Base-by-base conservation (phyloP, 148 eudicot genomes). In the Amaranthus cruentus region DNA sequence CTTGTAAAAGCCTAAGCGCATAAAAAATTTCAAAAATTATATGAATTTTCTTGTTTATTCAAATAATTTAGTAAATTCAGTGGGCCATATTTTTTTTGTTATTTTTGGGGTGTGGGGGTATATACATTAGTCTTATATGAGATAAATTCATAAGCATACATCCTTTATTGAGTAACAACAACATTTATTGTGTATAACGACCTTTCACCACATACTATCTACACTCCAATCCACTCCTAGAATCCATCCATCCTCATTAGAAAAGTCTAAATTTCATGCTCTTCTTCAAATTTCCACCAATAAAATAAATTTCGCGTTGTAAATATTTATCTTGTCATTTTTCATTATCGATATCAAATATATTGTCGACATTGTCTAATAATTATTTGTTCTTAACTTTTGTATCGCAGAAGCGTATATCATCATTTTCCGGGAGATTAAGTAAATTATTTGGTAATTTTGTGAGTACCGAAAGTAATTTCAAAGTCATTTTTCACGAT, bases 401-500 rank as follows among this genome's bases (percentile, higher is more conserved):
- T n/a, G 47, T 66, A 47, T 77, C 79, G 85, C 86, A 92, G 97
- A 69, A 81, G 51, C 61, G 84, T 57, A 44, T 92, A 54, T 84
- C 84, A 59, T 77, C 72, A 14, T 87, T 82, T 71, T 90, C 88
- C 0, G 87, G 91, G 4, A 87, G 81, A 77, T 76, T 90, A 76
- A 79, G 72, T 60, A 84, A 81, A 58, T 70, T 90, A 79, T 72
- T 88, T 9, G 67, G 86, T 2, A 88, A 87, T 70, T 81, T 84
- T 11, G 74, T 54, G 12, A 69, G 68, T 18, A 73, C 21, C 9
- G 59, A 71, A 18, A 58, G 72, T 47, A 80, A 63, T 59, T 75
- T 85, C 10, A 87, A 88, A 80, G 81, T 90, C n/a, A 84, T 90
- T 66, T 87, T 90, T 79, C 82, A 91, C 64, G 94, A 88, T 55